Percentiles rank a stretch among this genome's conserved stretches.
Conservation (phyloP, 148 eudicot species). For the Rhododendron molle region DNA sequence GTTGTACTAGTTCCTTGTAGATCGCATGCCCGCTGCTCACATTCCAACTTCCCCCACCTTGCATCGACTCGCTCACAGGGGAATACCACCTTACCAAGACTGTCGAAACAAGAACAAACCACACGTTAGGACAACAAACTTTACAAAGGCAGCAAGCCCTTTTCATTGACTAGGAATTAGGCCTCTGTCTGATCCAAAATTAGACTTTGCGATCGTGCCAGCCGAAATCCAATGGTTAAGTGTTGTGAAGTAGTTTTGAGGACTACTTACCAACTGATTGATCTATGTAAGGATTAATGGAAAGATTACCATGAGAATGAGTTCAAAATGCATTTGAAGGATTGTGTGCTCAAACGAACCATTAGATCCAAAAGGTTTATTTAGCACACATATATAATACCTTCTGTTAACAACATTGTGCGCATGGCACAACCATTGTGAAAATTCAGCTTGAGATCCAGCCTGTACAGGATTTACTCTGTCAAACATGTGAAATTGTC, state of each 20-base stretch:
- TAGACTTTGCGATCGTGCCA: neutral
- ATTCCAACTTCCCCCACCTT: constrained; percentile 90
- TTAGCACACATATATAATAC: constrained; percentile 23
- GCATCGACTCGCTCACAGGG: constrained; percentile 89
- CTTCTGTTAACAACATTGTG: constrained; percentile 95
- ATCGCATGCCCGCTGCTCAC: constrained; percentile 81
- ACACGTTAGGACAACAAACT: neutral
- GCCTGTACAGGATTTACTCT: constrained; percentile 81
- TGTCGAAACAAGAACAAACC: constrained; percentile 20
- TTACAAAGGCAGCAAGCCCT: neutral
- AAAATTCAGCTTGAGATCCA: constrained; percentile 83
- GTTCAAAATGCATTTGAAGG: no score
- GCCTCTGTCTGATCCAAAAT: neutral
- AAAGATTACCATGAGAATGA: no score
- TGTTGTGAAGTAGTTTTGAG: neutral
- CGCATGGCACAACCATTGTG: constrained; percentile 81
- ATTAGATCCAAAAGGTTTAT: neutral
- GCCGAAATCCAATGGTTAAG: neutral
- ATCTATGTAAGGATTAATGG: no score
- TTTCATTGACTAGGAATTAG: neutral
- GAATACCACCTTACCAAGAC: constrained; percentile 67
- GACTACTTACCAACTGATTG: no score
- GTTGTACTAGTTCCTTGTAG: constrained; percentile 43
- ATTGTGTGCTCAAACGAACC: no score
- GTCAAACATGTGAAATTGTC: constrained; percentile 14